Evolutionary conservation across 1,284 basidiomycete genomes (phyloP), one percentile per base, ranked within the genome.

Genomic region (Inonotus obliquus): DNA sequence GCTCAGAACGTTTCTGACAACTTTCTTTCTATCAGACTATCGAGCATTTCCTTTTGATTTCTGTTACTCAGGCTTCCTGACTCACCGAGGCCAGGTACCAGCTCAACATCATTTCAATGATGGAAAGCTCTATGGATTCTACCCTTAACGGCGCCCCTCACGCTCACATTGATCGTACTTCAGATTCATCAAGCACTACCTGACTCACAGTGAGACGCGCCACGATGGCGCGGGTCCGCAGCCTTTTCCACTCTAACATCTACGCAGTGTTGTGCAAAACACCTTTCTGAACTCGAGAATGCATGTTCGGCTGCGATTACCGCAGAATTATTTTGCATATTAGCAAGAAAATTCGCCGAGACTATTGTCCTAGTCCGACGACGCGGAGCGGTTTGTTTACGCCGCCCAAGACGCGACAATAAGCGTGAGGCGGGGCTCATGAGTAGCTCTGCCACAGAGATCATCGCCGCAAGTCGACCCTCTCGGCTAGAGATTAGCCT

Each of bases 1-100:
- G 32, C 32, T 32, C 32, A 32, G 32, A 9, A 4, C 32, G 9
- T 32, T 4, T 4, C 27, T n/a, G 7, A 9, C 21, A 7, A 49
- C 5, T 13, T 23, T 10, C 19, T 52, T n/a, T 29, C 51, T 35
- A 52, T 52, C 51, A 52, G 27, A 27, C 14, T 32, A 51, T 51
- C 11, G 4, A 25, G n/a, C n/a, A 6, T 11, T 9, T 27, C 9
- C 19, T 14, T 25, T 32, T 9, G 4, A 17, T 35, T n/a, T 32
- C 19, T 35, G 9, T 10, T 17, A 32, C 51, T 35, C 10, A 32
- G 11, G 9, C 4, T n/a, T 25, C 19, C 51, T 37, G 54, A 55
- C 19, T 55, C 38, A 14, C 37, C n/a, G 52, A 55, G 41, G n/a
- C 37, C 54, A 55, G 54, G 38, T 41, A 55, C 54, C 14, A 41